A percentile compares a stretch with the other conserved stretches of the same genome.
Conservation (phyloP, 352 stramenopile genomes). For the Globisporangium canariense region DNA sequence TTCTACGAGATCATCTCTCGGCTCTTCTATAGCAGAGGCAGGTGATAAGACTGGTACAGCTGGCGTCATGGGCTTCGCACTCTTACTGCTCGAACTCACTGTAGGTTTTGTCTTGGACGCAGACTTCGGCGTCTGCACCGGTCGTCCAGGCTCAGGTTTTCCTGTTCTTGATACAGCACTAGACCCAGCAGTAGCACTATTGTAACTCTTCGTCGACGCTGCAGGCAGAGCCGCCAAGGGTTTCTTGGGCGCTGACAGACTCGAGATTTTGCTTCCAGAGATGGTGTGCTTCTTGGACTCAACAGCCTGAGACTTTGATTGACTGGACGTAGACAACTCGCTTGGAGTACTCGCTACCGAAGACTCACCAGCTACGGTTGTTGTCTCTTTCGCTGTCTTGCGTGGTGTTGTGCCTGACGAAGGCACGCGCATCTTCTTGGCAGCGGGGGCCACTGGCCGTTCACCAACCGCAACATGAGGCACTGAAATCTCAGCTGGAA, state of each 20-base stretch:
- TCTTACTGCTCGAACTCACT: slow-evolving; percentile 1
- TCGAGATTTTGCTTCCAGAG: slow-evolving; percentile 11
- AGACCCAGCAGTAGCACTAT: background rate
- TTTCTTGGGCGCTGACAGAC: background rate
- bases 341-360: background rate
- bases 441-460: background rate
- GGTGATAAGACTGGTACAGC: background rate
- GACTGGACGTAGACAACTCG: background rate
- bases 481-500: too few species aligned
- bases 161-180: background rate
- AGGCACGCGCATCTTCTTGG: slow-evolving; percentile 1
- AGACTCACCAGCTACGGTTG: background rate
- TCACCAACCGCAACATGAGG: background rate
- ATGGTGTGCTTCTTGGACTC: slow-evolving; percentile 4
- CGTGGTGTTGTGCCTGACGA: background rate
- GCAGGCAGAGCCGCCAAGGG: background rate
- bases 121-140: slow-evolving; percentile 4
- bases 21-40: background rate
- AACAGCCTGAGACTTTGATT: slow-evolving; percentile 4
- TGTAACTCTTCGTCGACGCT: background rate
- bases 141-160: slow-evolving; percentile 5
- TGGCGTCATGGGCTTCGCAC: background rate
- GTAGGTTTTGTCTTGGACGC: slow-evolving; percentile 5
- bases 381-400: background rate
- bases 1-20: background rate